Evolutionary conservation across 257 asterid genomes (phyloP), one percentile per base, ranked within the genome.

Genomic region (Ilex asprella): DNA sequence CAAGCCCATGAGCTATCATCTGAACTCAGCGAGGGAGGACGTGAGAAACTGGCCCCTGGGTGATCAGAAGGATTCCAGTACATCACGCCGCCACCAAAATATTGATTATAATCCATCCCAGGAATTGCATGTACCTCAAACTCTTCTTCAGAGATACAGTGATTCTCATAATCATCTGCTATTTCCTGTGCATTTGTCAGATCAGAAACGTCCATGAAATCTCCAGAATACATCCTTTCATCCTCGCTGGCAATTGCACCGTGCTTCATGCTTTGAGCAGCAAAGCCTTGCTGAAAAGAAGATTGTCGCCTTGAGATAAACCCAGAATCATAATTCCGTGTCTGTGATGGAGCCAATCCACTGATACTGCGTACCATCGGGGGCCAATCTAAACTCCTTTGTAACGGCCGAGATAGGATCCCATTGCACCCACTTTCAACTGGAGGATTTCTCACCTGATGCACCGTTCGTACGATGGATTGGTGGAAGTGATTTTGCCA

Each of bases 1-100:
- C 97, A 93, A 62, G 97, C 97, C 97, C 99, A 93, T 58, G 96
- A 93, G 83, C 97, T 87, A 80, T 93, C 99, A 62, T 93, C 99
- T 35, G 99, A 93, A 82, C 97, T 87, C 73, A 89, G 99, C 66
- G 99, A 93, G 58, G 99, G 99, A 67, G 99, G 97, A 65, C 96
- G 96, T 16, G 99, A 93, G 73, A 89, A 89, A 79, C 80, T 84
- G 57, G 83, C 75, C 71, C 86, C 94, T 16, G 83, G 96, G 78
- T 76, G 89, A 79, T 93, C 99, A 60, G 96, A 83, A 51, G 97
- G 91, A 72, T 85, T 69, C 99, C 99, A 93, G 74, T 93, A 93
- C 99, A 93, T 93, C 73, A 93, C 95, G 49, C 99, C 99, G 41
- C 97, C 97, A 56, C 99, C 99, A 77, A 93, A 93, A 68, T 82